Percentiles rank a stretch among this genome's conserved stretches.
These are phyloP conservation scores for Oryza glaberrima DNA, from an alignment of 176 grass and related monocot genomes.

Conservation along the genomic window DNA sequence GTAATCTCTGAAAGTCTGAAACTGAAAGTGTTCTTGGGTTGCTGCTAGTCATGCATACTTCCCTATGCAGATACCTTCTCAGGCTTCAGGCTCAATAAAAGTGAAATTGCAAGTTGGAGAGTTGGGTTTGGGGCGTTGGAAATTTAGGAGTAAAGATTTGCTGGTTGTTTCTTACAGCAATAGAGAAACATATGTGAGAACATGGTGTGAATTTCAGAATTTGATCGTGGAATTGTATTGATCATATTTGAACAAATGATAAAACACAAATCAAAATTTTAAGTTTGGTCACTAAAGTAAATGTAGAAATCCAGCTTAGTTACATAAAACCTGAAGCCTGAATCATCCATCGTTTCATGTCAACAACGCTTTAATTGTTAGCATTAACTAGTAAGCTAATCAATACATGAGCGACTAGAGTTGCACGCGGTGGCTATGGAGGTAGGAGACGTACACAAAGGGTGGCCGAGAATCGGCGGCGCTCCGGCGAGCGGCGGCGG, in stretches of 20 bases:
- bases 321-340: background rate
- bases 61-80: background rate
- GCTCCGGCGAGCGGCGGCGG: slow-evolving; percentile 26
- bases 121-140: background rate
- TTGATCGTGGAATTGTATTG: background rate
- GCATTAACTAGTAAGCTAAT: background rate
- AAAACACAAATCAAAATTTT: background rate
- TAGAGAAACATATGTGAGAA: background rate
- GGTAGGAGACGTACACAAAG: background rate
- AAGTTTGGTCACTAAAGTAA: background rate
- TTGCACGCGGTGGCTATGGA: background rate
- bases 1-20: slow-evolving; percentile 40
- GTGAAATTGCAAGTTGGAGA: background rate
- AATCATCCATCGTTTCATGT: background rate
- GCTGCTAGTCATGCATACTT: background rate
- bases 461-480: background rate
- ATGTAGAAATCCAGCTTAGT: background rate
- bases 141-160: background rate
- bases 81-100: background rate
- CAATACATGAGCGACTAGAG: background rate
- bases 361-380: background rate
- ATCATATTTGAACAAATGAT: background rate
- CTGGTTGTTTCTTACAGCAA: background rate
- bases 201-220: background rate
- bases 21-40: background rate